Base-by-base conservation (phyloP, 495 filamentous ascomycete species). In the Talaromyces trachyspermus region DNA sequence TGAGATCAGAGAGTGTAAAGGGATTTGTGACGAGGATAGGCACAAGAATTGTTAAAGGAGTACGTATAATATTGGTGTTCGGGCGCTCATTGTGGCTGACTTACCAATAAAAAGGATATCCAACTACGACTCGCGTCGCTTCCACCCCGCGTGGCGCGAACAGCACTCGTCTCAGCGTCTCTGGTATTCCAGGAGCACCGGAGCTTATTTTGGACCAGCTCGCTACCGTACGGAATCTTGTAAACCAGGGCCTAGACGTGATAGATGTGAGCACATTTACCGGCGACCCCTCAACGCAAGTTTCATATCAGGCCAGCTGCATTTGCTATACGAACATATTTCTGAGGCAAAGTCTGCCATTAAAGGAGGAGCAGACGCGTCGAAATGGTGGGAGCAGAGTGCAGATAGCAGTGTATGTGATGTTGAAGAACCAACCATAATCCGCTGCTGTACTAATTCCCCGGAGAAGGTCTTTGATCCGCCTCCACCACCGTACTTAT, bases 1-100 rank as follows among this genome's bases (percentile, higher is more conserved):
- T 84, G 27, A 78, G 94, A 14, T 88, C 85, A 38, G 92, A 98
- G 69, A 80, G 75, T 50, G 81, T 97, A 26, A 98, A 98, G 61
- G 92, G 92, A 4, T 84, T 86, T 61, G 77, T 96, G 42, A 96
- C 90, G 0, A 78, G 88, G 19, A 76, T 88, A 9, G 88, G 88
- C 5, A 83, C 81, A 9, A 74, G 79, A 29, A 77, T 95, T 25
- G 79, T 88, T 26, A 87, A 87, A 52, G 86, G 84, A 25, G 85
- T 86, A 69, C 54, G 78, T 77, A 22, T 15, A 18, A 37, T 33
- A n/a, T 36, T 23, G 4, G 11, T 3, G 30, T 10, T 30, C 43
- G 26, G 52, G 27, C 49, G 14, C 14, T 26, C 39, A 17, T 17
- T 26, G n/a, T 27, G 25, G n/a, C 8, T 17, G 12, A 46, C 7